These are phyloP conservation scores for Metschnikowia lachancei DNA, from an alignment of 805 yeast genomes.

Conservation along the genomic window DNA sequence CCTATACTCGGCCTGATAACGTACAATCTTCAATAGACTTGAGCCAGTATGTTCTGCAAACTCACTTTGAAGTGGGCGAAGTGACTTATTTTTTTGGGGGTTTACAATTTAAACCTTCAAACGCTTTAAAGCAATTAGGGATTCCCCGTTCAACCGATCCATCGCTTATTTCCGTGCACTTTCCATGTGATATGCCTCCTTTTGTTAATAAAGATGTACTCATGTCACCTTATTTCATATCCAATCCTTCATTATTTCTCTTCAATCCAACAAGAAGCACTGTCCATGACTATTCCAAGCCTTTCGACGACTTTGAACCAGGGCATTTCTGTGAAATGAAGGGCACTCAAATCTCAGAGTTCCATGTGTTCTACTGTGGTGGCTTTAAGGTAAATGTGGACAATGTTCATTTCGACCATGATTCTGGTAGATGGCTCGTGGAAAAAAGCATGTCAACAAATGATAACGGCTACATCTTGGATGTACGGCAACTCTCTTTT, in stretches of 20 bases:
- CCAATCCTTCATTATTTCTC: conserved; percentile 25
- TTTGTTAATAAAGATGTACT: conserved; percentile 34
- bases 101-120: conserved; percentile 18
- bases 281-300: conserved; percentile 27
- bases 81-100: conserved; percentile 41
- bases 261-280: conserved; percentile 36
- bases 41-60: conserved; percentile 26
- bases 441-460: conserved; percentile 48
- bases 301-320: conserved; percentile 42
- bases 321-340: conserved; percentile 50
- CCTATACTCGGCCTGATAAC: conserved; percentile 10
- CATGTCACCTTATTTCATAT: conserved; percentile 46
- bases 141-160: conserved; percentile 32
- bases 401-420: conserved; percentile 23
- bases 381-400: conserved; percentile 50
- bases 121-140: conserved; percentile 27
- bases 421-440: conserved; percentile 34
- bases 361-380: conserved; percentile 65
- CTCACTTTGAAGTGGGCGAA: conserved; percentile 32
- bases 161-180: conserved; percentile 34
- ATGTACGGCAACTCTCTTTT: conserved; percentile 48
- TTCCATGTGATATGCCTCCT: conserved; percentile 41
- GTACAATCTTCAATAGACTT: neutral
- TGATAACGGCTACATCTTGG: conserved; percentile 58
- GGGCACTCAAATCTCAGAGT: conserved; percentile 49